Evolutionary conservation across 108 stramenopile species (phyloP).

Genomic region (Epipyxis sp.): DNA sequence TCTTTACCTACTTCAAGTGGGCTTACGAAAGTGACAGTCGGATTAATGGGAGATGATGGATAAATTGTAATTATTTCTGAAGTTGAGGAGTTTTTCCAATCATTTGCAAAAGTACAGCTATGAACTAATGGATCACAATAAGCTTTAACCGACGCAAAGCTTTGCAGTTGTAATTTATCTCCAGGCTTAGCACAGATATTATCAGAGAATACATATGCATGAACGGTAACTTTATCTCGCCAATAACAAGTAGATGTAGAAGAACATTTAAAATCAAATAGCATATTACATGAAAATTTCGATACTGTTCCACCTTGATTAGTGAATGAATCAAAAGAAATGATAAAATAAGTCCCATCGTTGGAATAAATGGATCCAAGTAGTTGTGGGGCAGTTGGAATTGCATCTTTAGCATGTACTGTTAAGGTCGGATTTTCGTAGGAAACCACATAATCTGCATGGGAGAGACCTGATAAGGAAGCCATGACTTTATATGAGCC

Average conservation of each 20-base stretch:
- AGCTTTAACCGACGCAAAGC: background rate
- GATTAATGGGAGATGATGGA: background rate
- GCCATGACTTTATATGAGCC: too few relatives aligned
- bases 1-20: background rate
- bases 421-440: too few relatives aligned
- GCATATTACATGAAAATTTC: background rate
- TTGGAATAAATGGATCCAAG: background rate
- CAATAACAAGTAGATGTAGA: background rate
- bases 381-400: background rate
- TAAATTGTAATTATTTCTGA: background rate
- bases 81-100: background rate
- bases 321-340: conserved; percentile 6
- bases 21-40: background rate
- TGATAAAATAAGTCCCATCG: conserved; percentile 6
- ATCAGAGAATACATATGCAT: background rate
- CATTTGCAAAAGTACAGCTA: background rate
- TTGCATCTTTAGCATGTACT: background rate
- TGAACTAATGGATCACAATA: background rate
- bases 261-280: conserved; percentile 20
- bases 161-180: background rate
- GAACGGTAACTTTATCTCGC: background rate
- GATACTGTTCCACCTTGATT: background rate
- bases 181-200: background rate
- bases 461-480: too few relatives aligned
- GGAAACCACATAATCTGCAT: too few relatives aligned